phyloP scores from a whole-genome alignment of 2,329 filamentous ascomycete genomes.

The Ophiocordyceps camponoti-leonardi region DNA sequence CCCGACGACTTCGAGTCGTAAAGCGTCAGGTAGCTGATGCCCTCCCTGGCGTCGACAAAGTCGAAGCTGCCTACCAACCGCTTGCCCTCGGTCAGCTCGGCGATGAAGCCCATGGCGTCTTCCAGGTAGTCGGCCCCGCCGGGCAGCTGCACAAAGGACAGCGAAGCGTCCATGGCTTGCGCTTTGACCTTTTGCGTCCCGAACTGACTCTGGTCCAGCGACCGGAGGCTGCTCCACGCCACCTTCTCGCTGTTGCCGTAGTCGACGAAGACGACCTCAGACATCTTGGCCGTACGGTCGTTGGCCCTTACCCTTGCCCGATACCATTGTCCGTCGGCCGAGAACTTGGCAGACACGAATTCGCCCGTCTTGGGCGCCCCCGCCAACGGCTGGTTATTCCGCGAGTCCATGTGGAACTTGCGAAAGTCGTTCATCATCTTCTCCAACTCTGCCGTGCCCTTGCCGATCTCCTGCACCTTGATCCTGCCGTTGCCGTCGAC shows the following conservation, averaged over 20 bases:
- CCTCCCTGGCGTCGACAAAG: slow-evolving; percentile 61
- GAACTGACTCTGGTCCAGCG: slow-evolving; percentile 69
- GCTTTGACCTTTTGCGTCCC: slow-evolving; percentile 63
- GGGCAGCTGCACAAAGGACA: slow-evolving; percentile 83
- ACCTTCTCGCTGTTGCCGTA: slow-evolving; percentile 89
- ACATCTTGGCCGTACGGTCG: slow-evolving; percentile 74
- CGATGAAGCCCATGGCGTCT: slow-evolving; percentile 63
- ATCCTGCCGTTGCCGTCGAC: slow-evolving; percentile 67
- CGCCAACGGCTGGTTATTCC: slow-evolving; percentile 58
- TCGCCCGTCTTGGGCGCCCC: slow-evolving; percentile 80
- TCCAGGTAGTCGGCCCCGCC: slow-evolving; percentile 64
- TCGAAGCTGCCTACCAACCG: slow-evolving; percentile 85
- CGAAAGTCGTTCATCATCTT: slow-evolving; percentile 83
- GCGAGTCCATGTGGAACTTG: slow-evolving; percentile 71
- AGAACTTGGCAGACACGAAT: slow-evolving; percentile 80
- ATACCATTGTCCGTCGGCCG: slow-evolving; percentile 84
- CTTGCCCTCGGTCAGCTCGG: slow-evolving; percentile 55
- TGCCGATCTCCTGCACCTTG: slow-evolving; percentile 82
- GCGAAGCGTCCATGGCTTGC: slow-evolving; percentile 71
- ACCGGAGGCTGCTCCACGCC: slow-evolving; percentile 67
- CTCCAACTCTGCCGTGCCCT: slow-evolving; percentile 70
- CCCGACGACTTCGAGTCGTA: slow-evolving; percentile 56
- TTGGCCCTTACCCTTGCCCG: slow-evolving; percentile 80
- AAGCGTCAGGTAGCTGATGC: slow-evolving; percentile 69
- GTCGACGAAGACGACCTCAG: slow-evolving; percentile 88